Base-by-base conservation (phyloP, 2,329 filamentous ascomycete species). In the Alternaria rosae region DNA sequence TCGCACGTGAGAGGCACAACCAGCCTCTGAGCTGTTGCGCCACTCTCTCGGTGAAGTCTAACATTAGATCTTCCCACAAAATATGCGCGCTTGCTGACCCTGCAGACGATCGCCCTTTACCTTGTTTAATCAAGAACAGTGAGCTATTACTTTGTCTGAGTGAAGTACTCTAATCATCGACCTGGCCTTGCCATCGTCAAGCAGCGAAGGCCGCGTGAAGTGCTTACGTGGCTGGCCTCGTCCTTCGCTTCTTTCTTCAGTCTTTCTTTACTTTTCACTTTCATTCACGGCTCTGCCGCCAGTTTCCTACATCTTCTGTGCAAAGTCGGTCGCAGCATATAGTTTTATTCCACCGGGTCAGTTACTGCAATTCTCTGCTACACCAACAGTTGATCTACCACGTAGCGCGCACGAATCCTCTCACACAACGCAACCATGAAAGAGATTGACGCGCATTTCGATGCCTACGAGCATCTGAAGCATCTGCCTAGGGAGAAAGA, bases 381-480 rank as follows among this genome's bases (percentile, higher is more conserved):
- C 59, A 42, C 25, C 47, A 42, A 43, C 25, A 28, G 12, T 17
- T 6, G 26, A 13, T n/a, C 23, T 23, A 44, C 42, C 28, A 28
- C 5, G 21, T n/a, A 45, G 41, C 25, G 25, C 44, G 53, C 48
- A 25, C 13, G 17, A 28, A 28, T 30, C 28, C 20, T 32, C 25
- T 45, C 47, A 44, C 38, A 28, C 25, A 3, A 13, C 53, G 6
- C 41, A 61, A 57, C 45, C 23, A 80, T 83, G 68, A 76, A 77
- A 68, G 83, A 85, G 62, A 78, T 81, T 28, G 83, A 84, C 64
- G 71, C 82, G 17, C 81, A 83, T 50, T 85, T 85, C 70, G 79
- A 80, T 73, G 80, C 78, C 30, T 85, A 85, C 63, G 82, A 84
- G 75, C 83, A 85, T 71, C 75, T 85, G 4, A 78, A 79, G 54